Base-by-base conservation (phyloP, 2,329 filamentous ascomycete species). In the Botrytis medusae region DNA sequence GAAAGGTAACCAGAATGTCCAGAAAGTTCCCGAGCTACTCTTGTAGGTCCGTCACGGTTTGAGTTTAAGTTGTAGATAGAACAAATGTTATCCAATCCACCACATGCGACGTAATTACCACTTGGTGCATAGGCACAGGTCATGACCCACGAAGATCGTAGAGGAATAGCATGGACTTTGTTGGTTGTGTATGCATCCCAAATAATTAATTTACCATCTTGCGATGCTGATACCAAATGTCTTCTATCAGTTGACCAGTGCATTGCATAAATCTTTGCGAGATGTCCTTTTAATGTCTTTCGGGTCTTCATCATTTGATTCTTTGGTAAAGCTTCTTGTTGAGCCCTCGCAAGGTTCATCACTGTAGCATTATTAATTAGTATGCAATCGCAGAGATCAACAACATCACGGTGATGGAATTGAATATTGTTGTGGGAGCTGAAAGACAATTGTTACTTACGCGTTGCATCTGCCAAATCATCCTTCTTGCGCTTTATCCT, bases 401-500 rank as follows among this genome's bases (percentile, higher is more conserved):
- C 29, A 29, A 40, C 68, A 61, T 61, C 32, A 25, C 18, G 25
- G 29, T 22, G n/a, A 42, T 42, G 44, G 40, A 9, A 42, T 7
- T 32, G 61, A 69, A 59, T 40, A 22, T 60, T 22, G 65, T 57
- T n/a, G 60, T 63, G 22, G 32, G 48, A 64, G 44, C 42, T 51
- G 69, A 71, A 37, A 64, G 54, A 54, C 32, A 51, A 64, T 60
- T 72, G 77, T 76, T 76, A 88, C 95, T 90, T 91, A 99, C 96
- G 92, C 82, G 95, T 97, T 77, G 95, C 97, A 85, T 99, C 96
- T 83, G 95, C 95, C 80, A 99, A 90, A 86, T 98, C 96, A 89
- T 99, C 96, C 92, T 98, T 98, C 91, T 97, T 97, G 85, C 95
- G 91, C 92, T 98, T 98, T 90, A 98, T 98, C 84, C 93, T 92